phyloP scores from a whole-genome alignment of 2,329 filamentous ascomycete genomes.

The Clonostachys sp. region DNA sequence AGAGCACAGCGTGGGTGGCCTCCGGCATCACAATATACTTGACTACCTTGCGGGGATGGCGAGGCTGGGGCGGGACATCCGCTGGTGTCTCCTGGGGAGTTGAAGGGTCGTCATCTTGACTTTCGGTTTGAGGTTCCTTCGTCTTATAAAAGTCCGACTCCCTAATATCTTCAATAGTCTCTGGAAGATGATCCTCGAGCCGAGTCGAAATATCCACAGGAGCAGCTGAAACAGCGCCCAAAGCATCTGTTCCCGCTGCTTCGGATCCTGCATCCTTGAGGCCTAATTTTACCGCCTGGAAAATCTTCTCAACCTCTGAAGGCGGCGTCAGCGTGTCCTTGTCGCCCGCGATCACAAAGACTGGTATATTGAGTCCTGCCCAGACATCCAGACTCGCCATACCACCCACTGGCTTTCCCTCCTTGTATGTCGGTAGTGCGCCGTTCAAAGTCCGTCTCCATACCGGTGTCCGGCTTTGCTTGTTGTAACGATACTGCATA shows the following conservation, averaged over 20 bases:
- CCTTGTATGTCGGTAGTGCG: constrained; percentile 55
- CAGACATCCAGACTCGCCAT: constrained; percentile 68
- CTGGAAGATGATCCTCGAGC: constrained; percentile 20
- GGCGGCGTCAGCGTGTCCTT: constrained; percentile 73
- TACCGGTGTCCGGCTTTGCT: constrained; percentile 75
- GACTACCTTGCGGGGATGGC: constrained; percentile 49
- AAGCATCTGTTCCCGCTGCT: constrained; percentile 6
- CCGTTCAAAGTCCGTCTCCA: constrained; percentile 81
- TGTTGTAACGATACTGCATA: constrained; percentile 72
- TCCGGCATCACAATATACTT: constrained; percentile 67
- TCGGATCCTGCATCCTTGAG: constrained; percentile 2
- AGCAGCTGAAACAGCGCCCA: constrained; percentile 41
- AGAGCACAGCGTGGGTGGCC: constrained; percentile 80
- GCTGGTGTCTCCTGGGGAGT: constrained; percentile 36
- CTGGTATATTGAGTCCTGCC: constrained; percentile 66
- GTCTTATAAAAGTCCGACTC: constrained; percentile 15
- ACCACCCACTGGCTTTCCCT: constrained; percentile 52
- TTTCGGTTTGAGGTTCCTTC: constrained; percentile 18
- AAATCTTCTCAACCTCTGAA: constrained; percentile 65
- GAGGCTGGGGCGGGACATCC: constrained; percentile 40
- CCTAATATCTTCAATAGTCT: constrained; percentile 29
- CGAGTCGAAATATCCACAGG: constrained; percentile 32
- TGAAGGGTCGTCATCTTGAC: constrained; percentile 35
- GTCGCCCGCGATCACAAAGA: constrained; percentile 76
- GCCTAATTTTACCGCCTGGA: constrained; percentile 23